These are phyloP conservation scores for Solanum sitiens DNA, from an alignment of 257 asterid species.

Conservation along the genomic window DNA sequence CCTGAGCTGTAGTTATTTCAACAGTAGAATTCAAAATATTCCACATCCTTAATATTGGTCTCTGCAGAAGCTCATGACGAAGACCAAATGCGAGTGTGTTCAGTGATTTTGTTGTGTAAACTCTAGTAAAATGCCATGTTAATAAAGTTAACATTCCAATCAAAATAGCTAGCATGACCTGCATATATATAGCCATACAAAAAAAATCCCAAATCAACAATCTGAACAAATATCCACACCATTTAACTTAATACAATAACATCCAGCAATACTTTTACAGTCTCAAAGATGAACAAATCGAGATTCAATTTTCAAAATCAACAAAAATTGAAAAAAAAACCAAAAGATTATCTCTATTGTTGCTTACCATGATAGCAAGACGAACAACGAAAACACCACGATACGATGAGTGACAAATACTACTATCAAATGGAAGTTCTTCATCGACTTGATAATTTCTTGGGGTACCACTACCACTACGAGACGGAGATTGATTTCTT, in stretches of 20 bases:
- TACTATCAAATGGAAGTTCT: slow-evolving; percentile 41
- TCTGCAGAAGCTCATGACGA: slow-evolving; percentile 76
- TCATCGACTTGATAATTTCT: slow-evolving; percentile 43
- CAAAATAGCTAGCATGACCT: slow-evolving; percentile 85
- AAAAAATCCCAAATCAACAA: neutral
- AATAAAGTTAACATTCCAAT: slow-evolving; percentile 74
- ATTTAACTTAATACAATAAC: neutral
- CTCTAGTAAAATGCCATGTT: slow-evolving; percentile 92
- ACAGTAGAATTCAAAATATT: slow-evolving; percentile 71
- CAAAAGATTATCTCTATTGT: neutral
- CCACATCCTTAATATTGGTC: slow-evolving; percentile 89
- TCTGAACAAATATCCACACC: neutral
- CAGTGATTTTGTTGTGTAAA: slow-evolving; percentile 62
- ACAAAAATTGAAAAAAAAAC: neutral
- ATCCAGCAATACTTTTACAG: neutral
- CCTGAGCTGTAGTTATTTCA: slow-evolving; percentile 86
- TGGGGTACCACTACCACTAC: slow-evolving; percentile 5
- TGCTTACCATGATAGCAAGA: slow-evolving; percentile 85
- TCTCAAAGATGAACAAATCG: neutral
- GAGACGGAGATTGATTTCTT: slow-evolving; percentile 15
- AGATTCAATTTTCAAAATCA: neutral
- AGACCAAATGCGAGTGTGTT: slow-evolving; percentile 75
- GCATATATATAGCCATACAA: slow-evolving; percentile 18
- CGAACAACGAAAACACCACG: slow-evolving; percentile 85
- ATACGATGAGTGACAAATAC: slow-evolving; percentile 57